Percentiles rank a stretch among this genome's conserved stretches.
phyloP scores from a whole-genome alignment of 2,329 filamentous ascomycete species.

The Rosellinia necatrix region DNA sequence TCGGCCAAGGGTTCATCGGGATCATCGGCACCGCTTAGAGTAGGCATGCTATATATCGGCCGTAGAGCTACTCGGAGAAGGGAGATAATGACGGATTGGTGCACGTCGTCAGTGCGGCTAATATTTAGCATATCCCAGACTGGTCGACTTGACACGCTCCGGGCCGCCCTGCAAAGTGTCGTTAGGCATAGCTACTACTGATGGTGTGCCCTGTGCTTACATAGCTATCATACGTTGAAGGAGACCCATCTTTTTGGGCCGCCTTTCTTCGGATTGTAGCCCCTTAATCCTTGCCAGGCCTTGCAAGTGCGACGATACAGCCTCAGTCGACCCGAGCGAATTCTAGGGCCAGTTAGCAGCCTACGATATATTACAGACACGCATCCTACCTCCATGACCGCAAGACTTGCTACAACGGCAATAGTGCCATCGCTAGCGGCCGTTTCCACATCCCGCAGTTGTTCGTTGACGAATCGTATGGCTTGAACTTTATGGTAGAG shows the following conservation, averaged over 20 bases:
- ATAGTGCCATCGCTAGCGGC: constrained; percentile 49
- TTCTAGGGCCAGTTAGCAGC: constrained; percentile 40
- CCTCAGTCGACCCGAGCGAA: constrained; percentile 49
- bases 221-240: constrained; percentile 51
- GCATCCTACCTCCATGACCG: constrained; percentile 48
- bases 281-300: constrained; percentile 45
- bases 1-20: constrained; percentile 36
- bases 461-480: constrained; percentile 51
- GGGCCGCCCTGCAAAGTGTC: constrained; percentile 44
- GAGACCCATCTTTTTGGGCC: constrained; percentile 40
- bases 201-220: constrained; percentile 35
- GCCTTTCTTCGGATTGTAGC: constrained; percentile 37
- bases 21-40: constrained; percentile 34
- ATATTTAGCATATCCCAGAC: constrained; percentile 47
- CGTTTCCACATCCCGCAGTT: constrained; percentile 45
- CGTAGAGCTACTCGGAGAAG: constrained; percentile 51
- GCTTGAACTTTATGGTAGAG: constrained; percentile 53
- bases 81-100: constrained; percentile 51
- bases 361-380: background rate
- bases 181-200: constrained; percentile 25
- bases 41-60: constrained; percentile 43
- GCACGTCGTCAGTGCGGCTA: constrained; percentile 45
- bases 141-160: constrained; percentile 45
- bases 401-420: constrained; percentile 50
- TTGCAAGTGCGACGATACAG: constrained; percentile 49